phyloP scores from a whole-genome alignment of 768 basidiomycete genomes.

The Naematelia aurantialba region DNA sequence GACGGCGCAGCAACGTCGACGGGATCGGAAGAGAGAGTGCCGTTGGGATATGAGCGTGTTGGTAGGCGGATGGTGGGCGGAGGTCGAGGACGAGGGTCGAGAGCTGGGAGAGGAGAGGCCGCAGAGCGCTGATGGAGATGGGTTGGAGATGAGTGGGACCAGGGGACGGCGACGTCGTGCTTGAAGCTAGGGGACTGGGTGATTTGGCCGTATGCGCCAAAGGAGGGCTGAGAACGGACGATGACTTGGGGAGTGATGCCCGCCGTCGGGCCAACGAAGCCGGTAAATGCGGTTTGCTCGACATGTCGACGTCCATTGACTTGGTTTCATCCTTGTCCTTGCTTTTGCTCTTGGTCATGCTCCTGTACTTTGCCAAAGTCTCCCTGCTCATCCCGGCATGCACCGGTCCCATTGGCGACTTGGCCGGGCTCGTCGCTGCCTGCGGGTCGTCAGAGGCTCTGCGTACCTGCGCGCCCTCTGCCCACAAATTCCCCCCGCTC shows the following conservation, averaged over 20 bases:
- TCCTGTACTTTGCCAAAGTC: slow-evolving; percentile 21
- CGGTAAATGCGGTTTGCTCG: slow-evolving; percentile 17
- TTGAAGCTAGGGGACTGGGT: slow-evolving; percentile 22
- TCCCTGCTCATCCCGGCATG: slow-evolving; percentile 26
- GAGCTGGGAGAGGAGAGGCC: slow-evolving; percentile 14
- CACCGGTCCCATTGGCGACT: slow-evolving; percentile 6
- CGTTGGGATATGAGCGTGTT: slow-evolving; percentile 61
- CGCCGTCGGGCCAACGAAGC: slow-evolving; percentile 22
- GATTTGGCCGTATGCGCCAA: slow-evolving; percentile 11
- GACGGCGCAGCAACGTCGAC: slow-evolving; percentile 87
- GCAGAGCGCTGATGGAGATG: slow-evolving; percentile 11
- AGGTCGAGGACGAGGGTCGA: slow-evolving; percentile 74
- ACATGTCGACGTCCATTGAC: not conserved
- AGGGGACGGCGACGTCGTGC: slow-evolving; percentile 11
- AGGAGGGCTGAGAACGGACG: not conserved
- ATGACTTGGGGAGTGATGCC: slow-evolving; percentile 24
- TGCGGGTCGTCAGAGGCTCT: slow-evolving; percentile 14
- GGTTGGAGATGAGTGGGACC: slow-evolving; percentile 22
- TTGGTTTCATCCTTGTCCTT: not conserved
- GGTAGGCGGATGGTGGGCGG: slow-evolving; percentile 72
- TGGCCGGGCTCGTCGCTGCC: not conserved
- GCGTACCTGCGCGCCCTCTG: slow-evolving; percentile 13
- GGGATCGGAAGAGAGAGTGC: slow-evolving; percentile 87
- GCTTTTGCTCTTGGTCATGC: slow-evolving; percentile 20
- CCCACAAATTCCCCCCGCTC: slow-evolving; percentile 40